Evolutionary conservation across 345 rosid genomes (phyloP).

Genomic region (Cochlearia excelsa): DNA sequence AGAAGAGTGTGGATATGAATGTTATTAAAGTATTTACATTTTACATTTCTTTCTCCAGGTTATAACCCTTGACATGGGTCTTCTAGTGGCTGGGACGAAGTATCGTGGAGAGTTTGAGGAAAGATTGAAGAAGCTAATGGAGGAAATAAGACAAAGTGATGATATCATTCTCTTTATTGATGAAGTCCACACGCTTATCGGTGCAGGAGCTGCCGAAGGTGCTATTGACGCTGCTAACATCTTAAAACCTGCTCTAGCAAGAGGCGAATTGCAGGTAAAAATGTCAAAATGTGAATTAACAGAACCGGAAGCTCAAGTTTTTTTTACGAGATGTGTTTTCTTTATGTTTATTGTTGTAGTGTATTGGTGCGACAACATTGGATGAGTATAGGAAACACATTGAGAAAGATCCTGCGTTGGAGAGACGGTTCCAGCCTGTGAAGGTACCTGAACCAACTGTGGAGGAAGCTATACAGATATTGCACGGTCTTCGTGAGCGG

Average conservation of each 20-base stretch:
- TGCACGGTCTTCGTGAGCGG: constrained; percentile 89
- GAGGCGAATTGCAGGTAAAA: constrained; percentile 95
- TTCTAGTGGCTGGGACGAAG: constrained; percentile 98
- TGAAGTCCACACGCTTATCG: constrained; percentile 97
- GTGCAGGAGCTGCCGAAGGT: constrained; percentile 99
- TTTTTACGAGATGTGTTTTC: neutral
- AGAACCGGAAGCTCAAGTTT: neutral
- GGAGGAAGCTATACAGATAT: constrained; percentile 86
- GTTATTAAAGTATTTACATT: constrained; percentile 2
- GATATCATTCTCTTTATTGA: constrained; percentile 96
- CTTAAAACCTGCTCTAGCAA: constrained; percentile 97
- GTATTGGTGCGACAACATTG: constrained; percentile 98
- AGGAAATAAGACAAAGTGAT: constrained; percentile 97
- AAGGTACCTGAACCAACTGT: constrained; percentile 97
- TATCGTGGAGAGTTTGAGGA: constrained; percentile 99
- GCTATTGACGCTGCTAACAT: constrained; percentile 99
- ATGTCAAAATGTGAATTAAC: constrained; percentile 1
- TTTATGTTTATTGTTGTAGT: constrained; percentile 47
- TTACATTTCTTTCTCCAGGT: constrained; percentile 44
- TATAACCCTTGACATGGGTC: constrained; percentile 98
- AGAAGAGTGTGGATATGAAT: neutral
- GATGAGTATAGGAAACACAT: constrained; percentile 98
- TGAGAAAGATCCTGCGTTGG: constrained; percentile 98
- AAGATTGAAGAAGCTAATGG: constrained; percentile 97
- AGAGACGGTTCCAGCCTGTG: constrained; percentile 99